Conservation (phyloP, 2,329 filamentous ascomycete species). For the Penicillium hordei region DNA sequence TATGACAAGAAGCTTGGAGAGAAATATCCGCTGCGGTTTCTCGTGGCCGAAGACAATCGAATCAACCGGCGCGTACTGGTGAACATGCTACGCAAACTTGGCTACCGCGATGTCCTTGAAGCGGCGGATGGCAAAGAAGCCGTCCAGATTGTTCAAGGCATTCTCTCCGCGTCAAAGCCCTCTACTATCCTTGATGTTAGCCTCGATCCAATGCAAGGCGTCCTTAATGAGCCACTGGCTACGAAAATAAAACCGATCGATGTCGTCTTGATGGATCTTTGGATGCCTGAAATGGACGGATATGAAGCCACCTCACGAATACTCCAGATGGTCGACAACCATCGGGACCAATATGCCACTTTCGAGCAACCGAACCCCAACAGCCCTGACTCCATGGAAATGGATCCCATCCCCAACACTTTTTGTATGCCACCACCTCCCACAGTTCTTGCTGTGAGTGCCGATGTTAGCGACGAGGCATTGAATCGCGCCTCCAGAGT, state of each 20-base stretch:
- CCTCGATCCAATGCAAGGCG: conserved; percentile 12
- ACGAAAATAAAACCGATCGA: conserved; percentile 52
- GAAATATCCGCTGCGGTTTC: conserved; percentile 64
- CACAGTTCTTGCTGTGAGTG: conserved; percentile 62
- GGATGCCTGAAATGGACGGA: conserved; percentile 74
- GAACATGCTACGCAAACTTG: conserved; percentile 66
- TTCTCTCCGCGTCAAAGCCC: conserved; percentile 33
- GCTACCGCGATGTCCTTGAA: conserved; percentile 62
- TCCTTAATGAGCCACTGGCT: conserved; percentile 24
- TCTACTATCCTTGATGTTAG: conserved; percentile 19
- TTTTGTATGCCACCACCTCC: conserved; percentile 42
- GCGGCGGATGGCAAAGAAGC: conserved; percentile 69
- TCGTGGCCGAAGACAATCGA: conserved; percentile 71
- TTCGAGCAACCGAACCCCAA: conserved; percentile 11
- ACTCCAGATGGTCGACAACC: conserved; percentile 51
- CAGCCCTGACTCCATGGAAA: conserved; percentile 18
- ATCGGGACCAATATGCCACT: conserved; percentile 26
- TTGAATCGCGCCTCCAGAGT: conserved; percentile 60
- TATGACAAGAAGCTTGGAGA: conserved; percentile 60
- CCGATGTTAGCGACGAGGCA: conserved; percentile 65
- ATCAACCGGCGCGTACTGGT: conserved; percentile 69
- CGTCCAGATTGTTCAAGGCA: conserved; percentile 58
- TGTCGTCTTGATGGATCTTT: conserved; percentile 71
- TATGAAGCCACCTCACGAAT: conserved; percentile 68
- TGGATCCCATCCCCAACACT: conserved; percentile 12